Evolutionary conservation across 2,329 filamentous ascomycete genomes (phyloP).

Genomic region (Parascedosporium putredinis): DNA sequence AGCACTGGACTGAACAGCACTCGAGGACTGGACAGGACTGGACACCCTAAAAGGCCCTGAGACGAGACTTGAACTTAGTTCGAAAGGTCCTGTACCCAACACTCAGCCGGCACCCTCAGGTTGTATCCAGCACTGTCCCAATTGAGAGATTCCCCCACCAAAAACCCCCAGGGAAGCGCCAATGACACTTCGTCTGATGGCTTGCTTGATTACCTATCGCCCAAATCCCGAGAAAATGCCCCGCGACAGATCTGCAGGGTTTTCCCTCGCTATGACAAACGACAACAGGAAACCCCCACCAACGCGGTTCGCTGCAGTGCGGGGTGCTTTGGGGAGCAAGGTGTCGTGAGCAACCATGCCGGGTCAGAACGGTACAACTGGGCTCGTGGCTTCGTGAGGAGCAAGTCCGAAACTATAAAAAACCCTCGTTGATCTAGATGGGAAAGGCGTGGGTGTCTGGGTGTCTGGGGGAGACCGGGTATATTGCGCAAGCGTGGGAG

Average conservation of each 20-base stretch:
- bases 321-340: no score
- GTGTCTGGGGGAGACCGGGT: no score
- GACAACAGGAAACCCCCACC: conserved; percentile 5
- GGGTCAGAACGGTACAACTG: no score
- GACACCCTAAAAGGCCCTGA: no score
- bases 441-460: not conserved
- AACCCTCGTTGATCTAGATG: not conserved
- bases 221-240: conserved; percentile 1
- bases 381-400: not conserved
- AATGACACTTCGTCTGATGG: not conserved
- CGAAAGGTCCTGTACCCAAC: no score
- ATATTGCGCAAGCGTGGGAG: conserved; percentile 1
- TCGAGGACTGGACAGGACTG: no score
- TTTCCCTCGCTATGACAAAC: conserved; percentile 1
- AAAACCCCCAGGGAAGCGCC: no score
- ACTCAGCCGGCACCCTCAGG: not conserved
- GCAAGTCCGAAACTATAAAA: not conserved
- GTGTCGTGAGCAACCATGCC: no score
- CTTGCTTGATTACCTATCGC: not conserved
- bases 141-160: not conserved
- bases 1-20: no score
- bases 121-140: no score
- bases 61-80: no score
- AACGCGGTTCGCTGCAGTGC: not conserved
- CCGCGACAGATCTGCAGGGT: conserved; percentile 1